Evolutionary conservation across 2,329 filamentous ascomycete genomes (phyloP), one percentile per base, ranked within the genome.

Genomic region (Cladosporium colombiae): DNA sequence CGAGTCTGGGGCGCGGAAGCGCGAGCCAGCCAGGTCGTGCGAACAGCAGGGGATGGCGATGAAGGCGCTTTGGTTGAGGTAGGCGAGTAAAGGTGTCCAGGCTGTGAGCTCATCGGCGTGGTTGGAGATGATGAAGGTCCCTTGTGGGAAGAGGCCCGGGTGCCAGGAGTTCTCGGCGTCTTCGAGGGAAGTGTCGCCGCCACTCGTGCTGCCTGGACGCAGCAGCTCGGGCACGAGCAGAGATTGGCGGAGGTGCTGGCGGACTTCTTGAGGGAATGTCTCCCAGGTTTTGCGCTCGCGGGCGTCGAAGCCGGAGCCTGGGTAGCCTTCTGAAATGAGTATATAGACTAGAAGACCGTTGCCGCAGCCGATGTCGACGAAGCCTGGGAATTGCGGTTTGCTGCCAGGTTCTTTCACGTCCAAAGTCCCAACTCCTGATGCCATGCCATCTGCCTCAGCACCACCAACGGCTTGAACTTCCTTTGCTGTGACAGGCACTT

Each of bases 31-130:
- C 2, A 99, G 86, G 66, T 90, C 86, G 79, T 98, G 93, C 69
- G 92, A 96, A 80, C 95, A 99, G 81, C 95, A 99, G 1, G 95
- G 95, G 53, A 99, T 97, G 71, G 91, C 91, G 68, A 99, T 87
- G 77, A 97, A 99, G 0, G 93, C 90, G 13, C 90, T 90, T 2
- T 86, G 80, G 0, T 90, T 93, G 1, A 92, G 81, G 7, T 87
- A 86, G 0, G 92, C 93, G 49, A 99, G 86, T 21, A 98, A 85
- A 0, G 95, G 95, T 0, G 95, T 98, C 95, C 95, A 99, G 0
- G 92, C 88, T 0, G 95, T 99, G 16, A 99, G 85, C 79, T 99
- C 93, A 75, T 99, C 95, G 13, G 94, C 94, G 77, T 99, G 95
- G 75, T 99, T 99, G 58, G 93, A 96, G 69, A 99, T 90, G 72